These are phyloP conservation scores for Penicillium sp. DNA, from an alignment of 2,329 filamentous ascomycete genomes.

Conservation along the genomic window DNA sequence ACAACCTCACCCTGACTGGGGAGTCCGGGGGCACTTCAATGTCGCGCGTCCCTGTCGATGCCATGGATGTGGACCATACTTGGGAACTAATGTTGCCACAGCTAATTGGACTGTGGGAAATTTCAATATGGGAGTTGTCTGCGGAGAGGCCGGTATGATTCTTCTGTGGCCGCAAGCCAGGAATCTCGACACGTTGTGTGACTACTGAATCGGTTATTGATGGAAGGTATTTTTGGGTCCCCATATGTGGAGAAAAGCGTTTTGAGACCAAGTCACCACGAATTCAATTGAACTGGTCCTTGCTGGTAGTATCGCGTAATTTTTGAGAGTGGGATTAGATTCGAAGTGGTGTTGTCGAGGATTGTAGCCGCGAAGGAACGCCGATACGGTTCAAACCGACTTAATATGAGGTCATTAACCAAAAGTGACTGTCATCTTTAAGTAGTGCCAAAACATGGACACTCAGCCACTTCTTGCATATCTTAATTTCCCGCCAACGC, in stretches of 20 bases:
- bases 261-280: too few species aligned
- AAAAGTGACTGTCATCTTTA: neutral
- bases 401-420: neutral
- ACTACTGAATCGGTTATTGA: slow-evolving; percentile 3
- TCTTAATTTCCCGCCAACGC: too few species aligned
- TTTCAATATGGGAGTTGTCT: neutral
- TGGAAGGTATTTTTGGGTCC: slow-evolving; percentile 5
- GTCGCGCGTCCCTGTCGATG: slow-evolving; percentile 3
- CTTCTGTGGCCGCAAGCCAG: slow-evolving; percentile 1
- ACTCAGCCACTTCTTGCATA: neutral
- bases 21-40: neutral
- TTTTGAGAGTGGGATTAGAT: too few species aligned
- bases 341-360: too few species aligned
- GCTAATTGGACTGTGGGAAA: slow-evolving; percentile 9
- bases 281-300: too few species aligned
- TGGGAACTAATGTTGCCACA: neutral
- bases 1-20: neutral
- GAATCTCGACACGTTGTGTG: slow-evolving; percentile 3
- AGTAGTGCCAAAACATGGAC: neutral
- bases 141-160: slow-evolving; percentile 10
- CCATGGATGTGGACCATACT: slow-evolving; percentile 14
- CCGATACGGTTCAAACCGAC: too few species aligned
- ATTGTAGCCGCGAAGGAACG: too few species aligned
- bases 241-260: neutral
- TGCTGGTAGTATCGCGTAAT: too few species aligned